Base-by-base conservation (phyloP, 2,329 filamentous ascomycete species). In the Hymenoscyphus fructigenus region DNA sequence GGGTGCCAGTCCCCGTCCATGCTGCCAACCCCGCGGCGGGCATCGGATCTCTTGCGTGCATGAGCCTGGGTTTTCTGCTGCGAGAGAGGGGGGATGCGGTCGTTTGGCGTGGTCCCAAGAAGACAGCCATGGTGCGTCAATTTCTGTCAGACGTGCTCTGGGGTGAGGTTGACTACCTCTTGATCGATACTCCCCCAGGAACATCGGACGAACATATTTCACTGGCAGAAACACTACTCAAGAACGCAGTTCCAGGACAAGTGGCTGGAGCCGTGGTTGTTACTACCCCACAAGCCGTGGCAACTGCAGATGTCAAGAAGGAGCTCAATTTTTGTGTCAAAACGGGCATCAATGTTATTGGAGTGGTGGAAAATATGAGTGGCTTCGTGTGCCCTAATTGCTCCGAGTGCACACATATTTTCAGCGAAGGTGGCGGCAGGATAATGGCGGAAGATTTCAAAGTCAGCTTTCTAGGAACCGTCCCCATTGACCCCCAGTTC, bases 191-290 rank as follows among this genome's bases (percentile, higher is more conserved):
- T 2, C 95, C 95, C 14, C 95, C 95, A 0, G 95, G 95, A 2
- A 99, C 95, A 1, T 95, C 91, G 66, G 95, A 99, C 78, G 95
- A 99, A 79, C 95, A 98, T 76, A 98, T 99, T 59, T 95, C 93
- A 0, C 87, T 97, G 0, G 92, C 93, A 5, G 94, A 98, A 77
- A 95, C 91, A 23, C 83, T 97, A 0, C 82, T 94, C 65, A 82
- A 84, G 65, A 83, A 84, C 64, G 82, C 85, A n/a, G 75, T 79
- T 3, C 83, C 87, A 0, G 87, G 87, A 0, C 90, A 93, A 71
- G 84, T 97, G 2, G 86, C 90, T 0, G 95, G 94, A 9, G 94
- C 95, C 0, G 93, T 99, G 0, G 88, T 99, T 0, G 94, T 99
- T 1, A 99, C 95, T 2, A 99, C 95, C 0, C 95, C 95, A 0